Evolutionary conservation across 352 stramenopile species (phyloP).

Genomic region (Saprolegnia parasitica): DNA sequence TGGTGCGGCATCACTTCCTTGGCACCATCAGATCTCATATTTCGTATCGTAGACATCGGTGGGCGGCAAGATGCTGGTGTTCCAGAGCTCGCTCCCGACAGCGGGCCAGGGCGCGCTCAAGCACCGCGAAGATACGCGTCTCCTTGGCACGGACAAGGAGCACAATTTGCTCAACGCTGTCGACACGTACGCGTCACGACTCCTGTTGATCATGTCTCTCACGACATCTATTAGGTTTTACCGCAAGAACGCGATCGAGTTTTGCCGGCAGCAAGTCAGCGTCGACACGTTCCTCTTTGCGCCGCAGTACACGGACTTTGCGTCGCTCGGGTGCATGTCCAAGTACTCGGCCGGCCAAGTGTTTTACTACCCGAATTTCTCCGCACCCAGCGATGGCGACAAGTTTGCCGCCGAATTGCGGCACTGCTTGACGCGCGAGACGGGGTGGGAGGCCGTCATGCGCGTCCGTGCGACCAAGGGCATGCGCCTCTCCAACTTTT

Average conservation of each 20-base stretch:
- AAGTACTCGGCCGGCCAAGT: constrained; percentile 95
- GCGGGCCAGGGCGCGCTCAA: constrained; percentile 68
- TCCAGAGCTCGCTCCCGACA: constrained; percentile 78
- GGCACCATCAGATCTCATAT: constrained; percentile 34
- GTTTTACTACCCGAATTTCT: constrained; percentile 97
- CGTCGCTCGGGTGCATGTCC: constrained; percentile 90
- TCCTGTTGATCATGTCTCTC: constrained; percentile 6
- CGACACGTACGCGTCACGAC: constrained; percentile 51
- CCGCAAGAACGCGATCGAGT: constrained; percentile 92
- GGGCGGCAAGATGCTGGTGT: constrained; percentile 86
- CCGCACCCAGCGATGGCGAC: constrained; percentile 82
- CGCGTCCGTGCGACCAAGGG: constrained; percentile 95
- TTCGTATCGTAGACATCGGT: constrained; percentile 55
- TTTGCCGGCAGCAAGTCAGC: constrained; percentile 97
- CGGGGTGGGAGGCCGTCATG: constrained; percentile 95
- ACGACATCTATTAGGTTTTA: constrained; percentile 83
- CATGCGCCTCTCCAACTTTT: constrained; percentile 97
- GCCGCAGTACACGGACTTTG: constrained; percentile 94
- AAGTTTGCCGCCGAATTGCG: constrained; percentile 93
- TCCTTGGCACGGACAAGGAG: constrained; percentile 84
- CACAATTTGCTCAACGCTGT: constrained; percentile 87
- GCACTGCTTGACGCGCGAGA: constrained; percentile 90
- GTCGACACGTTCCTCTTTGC: constrained; percentile 99
- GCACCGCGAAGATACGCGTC: constrained; percentile 77
- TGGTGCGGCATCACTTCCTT: constrained; percentile 90